phyloP scores from a whole-genome alignment of 1,284 basidiomycete species.

The Amylostereum areolatum region DNA sequence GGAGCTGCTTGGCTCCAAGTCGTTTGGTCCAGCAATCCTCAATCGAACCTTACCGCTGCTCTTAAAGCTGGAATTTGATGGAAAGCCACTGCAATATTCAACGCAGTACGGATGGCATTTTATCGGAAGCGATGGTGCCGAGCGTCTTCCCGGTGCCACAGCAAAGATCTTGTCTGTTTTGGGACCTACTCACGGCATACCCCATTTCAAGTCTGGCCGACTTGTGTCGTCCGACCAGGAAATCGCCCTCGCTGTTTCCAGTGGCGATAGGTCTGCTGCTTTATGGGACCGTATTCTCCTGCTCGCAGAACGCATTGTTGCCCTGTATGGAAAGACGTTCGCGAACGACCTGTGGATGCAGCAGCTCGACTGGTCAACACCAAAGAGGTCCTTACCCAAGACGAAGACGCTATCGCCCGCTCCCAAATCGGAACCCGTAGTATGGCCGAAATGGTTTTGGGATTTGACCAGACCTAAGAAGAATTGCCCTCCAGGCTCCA shows the following conservation, averaged over 20 bases:
- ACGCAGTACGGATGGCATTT: conserved; percentile 67
- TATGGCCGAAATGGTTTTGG: conserved; percentile 97
- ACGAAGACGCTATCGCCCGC: conserved; percentile 13
- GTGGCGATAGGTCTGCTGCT: conserved; percentile 27
- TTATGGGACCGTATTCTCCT: conserved; percentile 26
- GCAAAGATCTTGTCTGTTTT: conserved; percentile 38
- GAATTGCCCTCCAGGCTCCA: conserved; percentile 52
- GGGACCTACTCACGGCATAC: conserved; percentile 33
- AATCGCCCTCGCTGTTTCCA: conserved; percentile 37
- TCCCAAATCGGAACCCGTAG: conserved; percentile 38
- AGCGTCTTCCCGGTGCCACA: conserved; percentile 31
- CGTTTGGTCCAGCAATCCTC: conserved; percentile 47
- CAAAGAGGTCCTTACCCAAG: conserved; percentile 12
- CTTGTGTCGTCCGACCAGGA: conserved; percentile 32
- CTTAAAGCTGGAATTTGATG: conserved; percentile 72
- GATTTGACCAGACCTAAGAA: conserved; percentile 76
- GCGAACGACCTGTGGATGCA: conserved; percentile 50
- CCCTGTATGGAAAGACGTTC: conserved; percentile 12
- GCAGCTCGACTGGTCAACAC: conserved; percentile 61
- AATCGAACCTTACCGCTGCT: conserved; percentile 74
- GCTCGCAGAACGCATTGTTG: conserved; percentile 31
- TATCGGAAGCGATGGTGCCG: conserved; percentile 26
- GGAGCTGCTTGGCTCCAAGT: conserved; percentile 42
- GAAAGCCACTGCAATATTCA: conserved; percentile 60
- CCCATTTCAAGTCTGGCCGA: conserved; percentile 31